Percentiles rank a stretch among this genome's conserved stretches.
Evolutionary conservation across 2,329 filamentous ascomycete species (phyloP).

Genomic region (Leptographium procerum): DNA sequence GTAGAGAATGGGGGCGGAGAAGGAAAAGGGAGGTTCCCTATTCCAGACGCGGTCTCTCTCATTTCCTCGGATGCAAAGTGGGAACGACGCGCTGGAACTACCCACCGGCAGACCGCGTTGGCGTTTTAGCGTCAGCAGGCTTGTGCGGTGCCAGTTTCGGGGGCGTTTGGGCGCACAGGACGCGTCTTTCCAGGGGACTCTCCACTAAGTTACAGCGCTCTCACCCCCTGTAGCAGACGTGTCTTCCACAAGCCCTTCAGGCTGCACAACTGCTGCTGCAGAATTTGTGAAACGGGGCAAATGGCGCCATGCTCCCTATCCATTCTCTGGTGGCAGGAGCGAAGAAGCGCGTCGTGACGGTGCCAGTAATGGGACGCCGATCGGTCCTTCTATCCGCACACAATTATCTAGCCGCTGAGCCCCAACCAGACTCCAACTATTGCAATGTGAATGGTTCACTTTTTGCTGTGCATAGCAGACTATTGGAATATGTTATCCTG

Average conservation of each 20-base stretch:
- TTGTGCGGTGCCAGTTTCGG: neutral
- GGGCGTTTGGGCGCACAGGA: neutral
- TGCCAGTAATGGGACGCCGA: neutral
- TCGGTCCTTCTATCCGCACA: neutral
- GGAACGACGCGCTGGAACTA: slow-evolving; percentile 11
- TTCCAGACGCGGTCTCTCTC: slow-evolving; percentile 13
- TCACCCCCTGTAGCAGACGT: neutral
- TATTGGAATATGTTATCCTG: neutral
- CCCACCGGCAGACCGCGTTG: slow-evolving; percentile 11
- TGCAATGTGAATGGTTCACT: slow-evolving; percentile 7
- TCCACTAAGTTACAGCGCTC: slow-evolving; percentile 2
- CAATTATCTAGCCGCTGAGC: slow-evolving; percentile 8
- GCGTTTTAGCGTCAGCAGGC: slow-evolving; percentile 12
- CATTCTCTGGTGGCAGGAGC: slow-evolving; percentile 6
- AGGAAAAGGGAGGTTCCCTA: slow-evolving; percentile 9
- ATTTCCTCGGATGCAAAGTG: slow-evolving; percentile 10
- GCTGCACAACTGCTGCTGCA: neutral
- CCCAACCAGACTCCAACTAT: slow-evolving; percentile 5
- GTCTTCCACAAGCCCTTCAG: neutral
- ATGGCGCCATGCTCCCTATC: neutral
- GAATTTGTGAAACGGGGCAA: neutral
- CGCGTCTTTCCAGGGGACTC: slow-evolving; percentile 7
- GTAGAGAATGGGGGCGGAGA: neutral
- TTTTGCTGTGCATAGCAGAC: neutral
- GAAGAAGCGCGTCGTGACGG: slow-evolving; percentile 10